A percentile compares a stretch with the other conserved stretches of the same genome.
Evolutionary conservation across 495 filamentous ascomycete species (phyloP).

Genomic region (Penicillium verhagenii): DNA sequence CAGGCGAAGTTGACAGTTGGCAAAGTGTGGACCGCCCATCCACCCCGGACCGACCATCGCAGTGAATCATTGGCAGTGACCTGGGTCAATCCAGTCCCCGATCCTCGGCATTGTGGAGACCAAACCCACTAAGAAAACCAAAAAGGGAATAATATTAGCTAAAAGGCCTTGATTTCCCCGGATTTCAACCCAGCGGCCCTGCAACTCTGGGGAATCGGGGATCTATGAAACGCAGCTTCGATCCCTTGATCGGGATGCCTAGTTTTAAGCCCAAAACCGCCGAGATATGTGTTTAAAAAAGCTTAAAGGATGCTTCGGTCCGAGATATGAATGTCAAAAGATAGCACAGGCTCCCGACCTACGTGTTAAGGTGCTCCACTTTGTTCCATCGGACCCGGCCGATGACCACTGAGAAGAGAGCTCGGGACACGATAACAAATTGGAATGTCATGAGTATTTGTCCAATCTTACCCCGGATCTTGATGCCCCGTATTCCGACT

Average conservation of each 20-base stretch:
- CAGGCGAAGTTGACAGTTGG: background rate
- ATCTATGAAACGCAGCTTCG: conserved; percentile 33
- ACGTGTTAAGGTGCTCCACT: conserved; percentile 3
- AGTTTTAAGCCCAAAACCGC: background rate
- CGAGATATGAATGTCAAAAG: background rate
- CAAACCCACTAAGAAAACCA: background rate
- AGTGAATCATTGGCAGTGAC: conserved; percentile 8
- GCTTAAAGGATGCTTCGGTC: background rate
- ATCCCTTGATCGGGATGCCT: background rate
- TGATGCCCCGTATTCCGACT: background rate
- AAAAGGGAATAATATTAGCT: conserved; percentile 6
- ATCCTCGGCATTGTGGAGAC: conserved; percentile 3
- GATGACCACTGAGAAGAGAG: conserved; percentile 2
- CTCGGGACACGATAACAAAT: conserved; percentile 9
- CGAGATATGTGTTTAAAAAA: background rate
- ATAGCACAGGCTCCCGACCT: background rate
- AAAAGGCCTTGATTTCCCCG: conserved; percentile 35
- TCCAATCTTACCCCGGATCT: conserved; percentile 1
- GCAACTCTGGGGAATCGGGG: background rate
- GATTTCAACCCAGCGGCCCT: conserved; percentile 54
- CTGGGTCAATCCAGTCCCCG: background rate
- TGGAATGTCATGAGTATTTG: conserved; percentile 11
- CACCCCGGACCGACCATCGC: conserved; percentile 2
- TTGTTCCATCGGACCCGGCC: conserved; percentile 13
- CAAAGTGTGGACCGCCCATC: conserved; percentile 3